A percentile compares a stretch with the other conserved stretches of the same genome.
phyloP scores from a whole-genome alignment of 2,329 filamentous ascomycete species.

The Arachnopeziza araneosa region DNA sequence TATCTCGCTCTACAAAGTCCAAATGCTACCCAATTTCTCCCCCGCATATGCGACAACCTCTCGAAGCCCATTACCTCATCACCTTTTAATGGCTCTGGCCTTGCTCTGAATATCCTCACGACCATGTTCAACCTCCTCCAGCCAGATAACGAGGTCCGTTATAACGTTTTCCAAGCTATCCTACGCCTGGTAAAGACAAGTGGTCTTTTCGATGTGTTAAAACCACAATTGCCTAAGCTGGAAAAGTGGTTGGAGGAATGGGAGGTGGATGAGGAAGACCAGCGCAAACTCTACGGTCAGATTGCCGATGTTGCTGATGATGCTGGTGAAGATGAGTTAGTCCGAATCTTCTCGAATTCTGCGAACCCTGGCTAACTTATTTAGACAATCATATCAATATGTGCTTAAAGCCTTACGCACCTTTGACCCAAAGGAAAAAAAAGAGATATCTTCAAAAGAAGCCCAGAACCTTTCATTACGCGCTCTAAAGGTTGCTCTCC shows the following conservation, averaged over 20 bases:
- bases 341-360: conserved; percentile 16
- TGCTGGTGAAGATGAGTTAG: conserved; percentile 69
- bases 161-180: conserved; percentile 86
- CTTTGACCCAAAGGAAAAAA: conserved; percentile 50
- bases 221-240: conserved; percentile 76
- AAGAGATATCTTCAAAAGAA: conserved; percentile 52
- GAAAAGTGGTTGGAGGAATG: conserved; percentile 77
- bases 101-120: conserved; percentile 85
- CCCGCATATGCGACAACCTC: conserved; percentile 84
- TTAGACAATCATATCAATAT: conserved; percentile 61
- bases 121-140: conserved; percentile 95
- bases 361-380: background rate
- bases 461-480: conserved; percentile 59
- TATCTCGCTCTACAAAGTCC: conserved; percentile 85
- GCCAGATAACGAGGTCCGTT: conserved; percentile 71
- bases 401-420: conserved; percentile 56
- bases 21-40: conserved; percentile 79
- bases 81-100: conserved; percentile 73
- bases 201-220: conserved; percentile 75
- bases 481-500: conserved; percentile 62
- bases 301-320: conserved; percentile 77
- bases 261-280: conserved; percentile 75
- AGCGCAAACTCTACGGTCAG: conserved; percentile 78
- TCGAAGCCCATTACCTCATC: conserved; percentile 81
- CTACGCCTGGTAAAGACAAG: conserved; percentile 73